Conservation (phyloP, 306 rosid species). For the Sicyos baderoa region DNA sequence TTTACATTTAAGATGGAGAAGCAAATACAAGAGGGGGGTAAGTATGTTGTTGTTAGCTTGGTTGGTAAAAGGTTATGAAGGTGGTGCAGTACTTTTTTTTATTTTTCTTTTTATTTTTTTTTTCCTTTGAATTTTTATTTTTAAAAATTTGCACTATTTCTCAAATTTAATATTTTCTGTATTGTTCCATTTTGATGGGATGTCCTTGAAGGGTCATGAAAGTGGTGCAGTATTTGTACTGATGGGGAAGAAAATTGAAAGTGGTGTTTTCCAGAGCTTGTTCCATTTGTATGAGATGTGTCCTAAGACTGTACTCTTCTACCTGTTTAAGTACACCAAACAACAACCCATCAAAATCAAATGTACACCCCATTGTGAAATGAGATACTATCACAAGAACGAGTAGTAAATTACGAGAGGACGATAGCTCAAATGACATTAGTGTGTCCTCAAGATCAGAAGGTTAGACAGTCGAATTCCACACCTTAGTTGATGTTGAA, state of each 20-base stretch:
- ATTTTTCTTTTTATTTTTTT: too few species aligned
- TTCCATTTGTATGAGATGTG: constrained; percentile 69
- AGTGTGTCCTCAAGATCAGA: too few species aligned
- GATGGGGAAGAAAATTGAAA: constrained; percentile 25
- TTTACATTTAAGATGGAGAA: constrained; percentile 16
- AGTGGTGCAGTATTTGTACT: background rate
- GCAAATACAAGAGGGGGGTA: constrained; percentile 14
- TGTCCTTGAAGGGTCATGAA: too few species aligned
- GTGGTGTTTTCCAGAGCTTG: constrained; percentile 43
- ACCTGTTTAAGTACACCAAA: constrained; percentile 39
- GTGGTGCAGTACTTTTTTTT: too few species aligned
- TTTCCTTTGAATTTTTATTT: too few species aligned
- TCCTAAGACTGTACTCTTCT: constrained; percentile 76
- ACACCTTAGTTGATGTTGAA: too few species aligned
- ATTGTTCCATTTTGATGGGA: too few species aligned
- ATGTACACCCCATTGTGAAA: background rate
- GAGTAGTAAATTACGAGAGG: background rate
- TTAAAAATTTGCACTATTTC: too few species aligned
- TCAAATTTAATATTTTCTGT: too few species aligned
- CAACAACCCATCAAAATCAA: background rate
- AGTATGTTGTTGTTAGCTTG: constrained; percentile 12
- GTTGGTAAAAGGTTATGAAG: constrained; percentile 6
- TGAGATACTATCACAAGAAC: background rate
- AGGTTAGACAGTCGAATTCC: too few species aligned
- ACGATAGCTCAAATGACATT: too few species aligned